Percentiles rank a stretch among this genome's conserved stretches.
Conservation (phyloP, 805 yeast species). For the Wickerhamomyces canadensis region DNA sequence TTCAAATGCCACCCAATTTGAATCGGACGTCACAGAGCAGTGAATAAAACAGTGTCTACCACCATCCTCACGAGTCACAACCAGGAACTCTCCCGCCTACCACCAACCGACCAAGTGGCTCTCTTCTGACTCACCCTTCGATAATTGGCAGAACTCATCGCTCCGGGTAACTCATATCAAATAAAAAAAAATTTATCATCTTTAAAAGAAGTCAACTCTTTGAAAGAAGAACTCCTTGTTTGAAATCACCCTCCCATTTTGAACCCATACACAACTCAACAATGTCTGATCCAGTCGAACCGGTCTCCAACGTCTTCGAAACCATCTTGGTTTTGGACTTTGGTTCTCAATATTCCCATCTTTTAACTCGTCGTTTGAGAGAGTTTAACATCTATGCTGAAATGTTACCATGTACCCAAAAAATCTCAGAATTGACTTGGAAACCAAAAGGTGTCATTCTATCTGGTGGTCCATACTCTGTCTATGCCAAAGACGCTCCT, state of each 20-base stretch:
- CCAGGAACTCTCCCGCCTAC: too few relatives aligned
- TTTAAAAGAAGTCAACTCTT: too few relatives aligned
- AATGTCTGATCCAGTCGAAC: conserved; percentile 26
- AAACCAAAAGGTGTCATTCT: conserved; percentile 94
- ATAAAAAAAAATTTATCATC: neutral
- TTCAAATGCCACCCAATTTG: too few relatives aligned
- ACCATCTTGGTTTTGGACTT: conserved; percentile 96
- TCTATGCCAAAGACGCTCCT: conserved; percentile 91
- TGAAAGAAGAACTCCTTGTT: too few relatives aligned
- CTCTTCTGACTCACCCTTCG: neutral
- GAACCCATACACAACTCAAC: too few relatives aligned
- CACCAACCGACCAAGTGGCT: too few relatives aligned
- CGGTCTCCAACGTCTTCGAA: conserved; percentile 88
- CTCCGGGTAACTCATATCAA: neutral
- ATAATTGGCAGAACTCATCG: neutral
- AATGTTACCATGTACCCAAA: conserved; percentile 99
- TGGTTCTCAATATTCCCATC: conserved; percentile 97
- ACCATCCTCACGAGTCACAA: too few relatives aligned
- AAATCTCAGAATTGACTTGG: conserved; percentile 87
- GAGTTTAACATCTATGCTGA: conserved; percentile 98
- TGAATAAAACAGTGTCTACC: too few relatives aligned
- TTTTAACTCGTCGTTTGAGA: conserved; percentile 95
- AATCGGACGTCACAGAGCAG: too few relatives aligned
- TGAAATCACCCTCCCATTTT: too few relatives aligned
- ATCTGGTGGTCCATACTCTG: conserved; percentile 98